Conservation (phyloP, 768 basidiomycete species). For the Calvatia gigantea region DNA sequence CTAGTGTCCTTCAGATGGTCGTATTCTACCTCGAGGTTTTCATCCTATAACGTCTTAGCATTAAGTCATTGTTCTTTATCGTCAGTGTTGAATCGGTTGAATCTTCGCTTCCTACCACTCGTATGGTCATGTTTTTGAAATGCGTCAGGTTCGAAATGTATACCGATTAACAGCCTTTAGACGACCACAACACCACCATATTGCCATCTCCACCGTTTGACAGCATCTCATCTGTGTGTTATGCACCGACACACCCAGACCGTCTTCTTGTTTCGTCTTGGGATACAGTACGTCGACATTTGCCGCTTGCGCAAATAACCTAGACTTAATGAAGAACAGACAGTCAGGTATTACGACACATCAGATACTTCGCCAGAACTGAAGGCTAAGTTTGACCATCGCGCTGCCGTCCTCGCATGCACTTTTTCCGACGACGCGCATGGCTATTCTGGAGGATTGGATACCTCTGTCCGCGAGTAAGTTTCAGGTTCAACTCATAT, state of each 20-base stretch:
- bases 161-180: background rate
- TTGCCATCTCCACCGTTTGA: conserved; percentile 72
- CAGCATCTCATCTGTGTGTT: conserved; percentile 76
- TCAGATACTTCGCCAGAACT: conserved; percentile 56
- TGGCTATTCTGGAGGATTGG: conserved; percentile 85
- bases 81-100: no score
- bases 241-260: conserved; percentile 76
- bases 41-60: no score
- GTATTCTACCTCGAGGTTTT: no score
- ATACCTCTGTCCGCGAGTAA: conserved; percentile 79
- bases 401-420: conserved; percentile 85
- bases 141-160: no score
- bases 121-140: no score
- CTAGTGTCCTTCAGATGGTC: no score
- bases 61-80: no score
- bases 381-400: conserved; percentile 82
- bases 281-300: conserved; percentile 59
- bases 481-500: conserved; percentile 20
- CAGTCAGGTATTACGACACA: conserved; percentile 49
- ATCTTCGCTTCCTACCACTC: no score
- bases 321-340: conserved; percentile 20
- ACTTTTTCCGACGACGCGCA: conserved; percentile 65
- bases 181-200: conserved; percentile 13
- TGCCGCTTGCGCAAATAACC: background rate
- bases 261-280: conserved; percentile 84